Evolutionary conservation across 1,284 basidiomycete species (phyloP).

Genomic region (Marasmius sp.): DNA sequence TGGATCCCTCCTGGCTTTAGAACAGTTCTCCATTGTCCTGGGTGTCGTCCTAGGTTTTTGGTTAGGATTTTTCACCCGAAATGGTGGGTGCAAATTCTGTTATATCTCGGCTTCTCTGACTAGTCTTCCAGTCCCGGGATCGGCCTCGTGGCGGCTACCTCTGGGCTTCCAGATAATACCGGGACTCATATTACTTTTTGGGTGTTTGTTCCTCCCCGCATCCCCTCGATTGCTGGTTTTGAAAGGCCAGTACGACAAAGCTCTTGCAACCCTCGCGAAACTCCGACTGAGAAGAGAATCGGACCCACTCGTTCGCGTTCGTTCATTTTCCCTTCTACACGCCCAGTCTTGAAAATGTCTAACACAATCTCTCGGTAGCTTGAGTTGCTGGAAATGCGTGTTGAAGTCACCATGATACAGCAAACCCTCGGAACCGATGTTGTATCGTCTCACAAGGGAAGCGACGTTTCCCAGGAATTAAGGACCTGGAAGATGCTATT

Average conservation of each 20-base stretch:
- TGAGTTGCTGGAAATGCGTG: conserved; percentile 72
- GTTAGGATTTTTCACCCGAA: conserved; percentile 73
- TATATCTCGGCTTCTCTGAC: background rate
- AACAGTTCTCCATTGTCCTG: conserved; percentile 77
- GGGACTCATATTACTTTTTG: conserved; percentile 62
- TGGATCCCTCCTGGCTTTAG: conserved; percentile 78
- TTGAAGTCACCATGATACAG: conserved; percentile 55
- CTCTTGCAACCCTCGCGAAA: conserved; percentile 48
- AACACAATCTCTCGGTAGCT: conserved; percentile 38
- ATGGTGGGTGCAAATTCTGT: conserved; percentile 38
- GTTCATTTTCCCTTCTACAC: conserved; percentile 11
- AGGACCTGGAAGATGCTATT: conserved; percentile 58
- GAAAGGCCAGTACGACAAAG: conserved; percentile 55
- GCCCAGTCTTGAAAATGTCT: background rate
- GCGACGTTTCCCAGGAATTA: conserved; percentile 35
- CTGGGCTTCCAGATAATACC: conserved; percentile 72
- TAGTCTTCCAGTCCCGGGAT: conserved; percentile 44
- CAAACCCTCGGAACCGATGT: conserved; percentile 19
- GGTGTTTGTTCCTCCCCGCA: conserved; percentile 66
- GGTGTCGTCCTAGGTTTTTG: conserved; percentile 82
- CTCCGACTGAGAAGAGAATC: conserved; percentile 43
- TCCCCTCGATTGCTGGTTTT: conserved; percentile 71
- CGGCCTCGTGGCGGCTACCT: conserved; percentile 75
- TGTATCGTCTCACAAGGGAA: background rate
- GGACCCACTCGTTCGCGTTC: conserved; percentile 59